Conservation (phyloP, 768 basidiomycete species). For the Leccinum olivaceopallidum region DNA sequence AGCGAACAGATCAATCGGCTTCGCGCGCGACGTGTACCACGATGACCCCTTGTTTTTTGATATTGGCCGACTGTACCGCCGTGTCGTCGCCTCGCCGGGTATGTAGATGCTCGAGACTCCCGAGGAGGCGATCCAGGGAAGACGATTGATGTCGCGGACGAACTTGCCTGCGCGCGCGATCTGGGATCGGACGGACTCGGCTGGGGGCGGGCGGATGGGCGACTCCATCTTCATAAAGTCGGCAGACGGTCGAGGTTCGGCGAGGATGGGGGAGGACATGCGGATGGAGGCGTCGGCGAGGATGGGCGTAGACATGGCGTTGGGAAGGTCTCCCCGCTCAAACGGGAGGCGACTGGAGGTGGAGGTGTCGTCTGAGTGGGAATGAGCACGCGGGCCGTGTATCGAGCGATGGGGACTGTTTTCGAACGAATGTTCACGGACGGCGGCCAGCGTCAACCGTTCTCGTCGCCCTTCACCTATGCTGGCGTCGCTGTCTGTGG, state of each 20-base stretch:
- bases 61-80: slow-evolving; percentile 32
- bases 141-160: slow-evolving; percentile 37
- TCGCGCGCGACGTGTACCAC: slow-evolving; percentile 32
- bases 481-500: slow-evolving; percentile 23
- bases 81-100: slow-evolving; percentile 36
- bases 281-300: slow-evolving; percentile 27
- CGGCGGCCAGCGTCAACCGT: slow-evolving; percentile 25
- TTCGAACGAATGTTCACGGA: slow-evolving; percentile 27
- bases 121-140: slow-evolving; percentile 50
- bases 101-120: slow-evolving; percentile 50
- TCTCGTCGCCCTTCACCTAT: slow-evolving; percentile 26
- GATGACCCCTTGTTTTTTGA: slow-evolving; percentile 27
- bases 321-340: slow-evolving; percentile 24
- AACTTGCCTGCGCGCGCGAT: slow-evolving; percentile 39
- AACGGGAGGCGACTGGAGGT: slow-evolving; percentile 27
- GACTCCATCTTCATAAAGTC: slow-evolving; percentile 53
- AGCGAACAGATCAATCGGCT: slow-evolving; percentile 31
- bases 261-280: slow-evolving; percentile 38
- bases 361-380: slow-evolving; percentile 24
- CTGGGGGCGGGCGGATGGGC: slow-evolving; percentile 40
- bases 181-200: slow-evolving; percentile 37
- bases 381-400: slow-evolving; percentile 15
- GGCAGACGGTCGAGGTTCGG: slow-evolving; percentile 42
- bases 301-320: slow-evolving; percentile 33
- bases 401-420: slow-evolving; percentile 15